Evolutionary conservation across 441 rosid species (phyloP), one percentile per base, ranked within the genome.

Genomic region (Euphorbia schlechtendalii): DNA sequence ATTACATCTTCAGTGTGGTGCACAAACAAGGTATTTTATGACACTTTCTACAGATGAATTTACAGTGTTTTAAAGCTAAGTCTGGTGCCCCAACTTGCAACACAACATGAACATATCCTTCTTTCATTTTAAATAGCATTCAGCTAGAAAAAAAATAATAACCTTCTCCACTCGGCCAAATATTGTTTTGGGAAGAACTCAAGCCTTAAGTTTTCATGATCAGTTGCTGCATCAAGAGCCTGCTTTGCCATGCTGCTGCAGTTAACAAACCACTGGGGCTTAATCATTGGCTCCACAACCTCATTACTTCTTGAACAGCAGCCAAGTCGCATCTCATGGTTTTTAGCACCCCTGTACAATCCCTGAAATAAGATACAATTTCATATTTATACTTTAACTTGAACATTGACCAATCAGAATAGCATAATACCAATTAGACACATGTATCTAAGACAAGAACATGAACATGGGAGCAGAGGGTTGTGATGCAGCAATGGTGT

Each of bases 311-410:
- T 88, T 76, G 90, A 82, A 78, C 91, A 88, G 69, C 76, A 68
- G 55, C 97, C 97, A 79, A 93, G 95, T 54, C 90, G 81, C 97
- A 93, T 93, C 70, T 90, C 99, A 78, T 93, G 90, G 76, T 83
- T 81, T 69, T 80, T 78, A 64, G 86, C 84, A 73, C 86, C 96
- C 77, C 89, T 76, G 76, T 87, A 87, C 63, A 93, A 69, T 58
- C 81, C 95, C 98, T 92, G 72, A 20, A 68, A 58, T 34, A 61
- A 70, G 13, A 63, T 40, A 57, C 45, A 49, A 59, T 13, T 34
- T 30, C 27, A 18, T 30, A 34, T 54, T 27, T n/a, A 34, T 41
- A 22, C 24, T 5, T 24, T 30, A 22, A 10, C 0, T 18, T 18
- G 6, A 17, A 40, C 21, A 28, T 13, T 30, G 38, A 28, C 20